phyloP scores from a whole-genome alignment of 345 rosid genomes.

The Corchorus capsularis region DNA sequence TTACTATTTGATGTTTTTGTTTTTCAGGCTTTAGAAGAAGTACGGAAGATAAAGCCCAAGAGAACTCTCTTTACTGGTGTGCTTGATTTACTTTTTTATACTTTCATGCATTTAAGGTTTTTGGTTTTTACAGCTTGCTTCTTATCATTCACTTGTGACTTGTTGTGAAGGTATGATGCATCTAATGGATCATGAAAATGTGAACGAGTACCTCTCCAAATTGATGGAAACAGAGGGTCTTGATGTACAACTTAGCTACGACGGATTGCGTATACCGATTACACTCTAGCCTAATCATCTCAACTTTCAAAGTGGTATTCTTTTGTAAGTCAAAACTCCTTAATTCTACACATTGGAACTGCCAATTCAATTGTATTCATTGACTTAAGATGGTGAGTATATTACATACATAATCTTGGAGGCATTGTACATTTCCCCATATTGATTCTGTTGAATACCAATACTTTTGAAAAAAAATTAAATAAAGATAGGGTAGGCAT shows the following conservation, averaged over 20 bases:
- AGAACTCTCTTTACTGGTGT: slow-evolving; percentile 87
- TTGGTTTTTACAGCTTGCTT: neutral
- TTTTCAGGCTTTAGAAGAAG: slow-evolving; percentile 80
- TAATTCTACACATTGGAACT: neutral
- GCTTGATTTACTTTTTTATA: slow-evolving; percentile 1
- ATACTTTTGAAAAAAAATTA: neutral
- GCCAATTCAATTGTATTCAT: slow-evolving; percentile 1
- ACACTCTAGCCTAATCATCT: slow-evolving; percentile 40
- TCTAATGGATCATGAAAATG: slow-evolving; percentile 88
- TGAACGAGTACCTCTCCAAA: slow-evolving; percentile 54
- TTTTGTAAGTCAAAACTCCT: neutral
- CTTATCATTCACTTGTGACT: neutral
- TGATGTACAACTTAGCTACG: slow-evolving; percentile 78
- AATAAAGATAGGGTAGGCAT: slow-evolving; percentile 5
- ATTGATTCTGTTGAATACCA: neutral
- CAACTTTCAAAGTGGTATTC: neutral
- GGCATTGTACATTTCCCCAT: neutral
- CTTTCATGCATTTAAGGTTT: neutral
- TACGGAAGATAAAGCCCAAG: slow-evolving; percentile 78
- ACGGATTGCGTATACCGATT: slow-evolving; percentile 75
- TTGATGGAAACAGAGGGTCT: slow-evolving; percentile 71
- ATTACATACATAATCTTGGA: neutral
- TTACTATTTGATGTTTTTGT: neutral
- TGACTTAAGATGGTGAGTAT: neutral
- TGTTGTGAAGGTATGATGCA: slow-evolving; percentile 78